Evolutionary conservation across 2,329 filamentous ascomycete species (phyloP), one percentile per base, ranked within the genome.

Genomic region (Phyllosticta ampelicida): DNA sequence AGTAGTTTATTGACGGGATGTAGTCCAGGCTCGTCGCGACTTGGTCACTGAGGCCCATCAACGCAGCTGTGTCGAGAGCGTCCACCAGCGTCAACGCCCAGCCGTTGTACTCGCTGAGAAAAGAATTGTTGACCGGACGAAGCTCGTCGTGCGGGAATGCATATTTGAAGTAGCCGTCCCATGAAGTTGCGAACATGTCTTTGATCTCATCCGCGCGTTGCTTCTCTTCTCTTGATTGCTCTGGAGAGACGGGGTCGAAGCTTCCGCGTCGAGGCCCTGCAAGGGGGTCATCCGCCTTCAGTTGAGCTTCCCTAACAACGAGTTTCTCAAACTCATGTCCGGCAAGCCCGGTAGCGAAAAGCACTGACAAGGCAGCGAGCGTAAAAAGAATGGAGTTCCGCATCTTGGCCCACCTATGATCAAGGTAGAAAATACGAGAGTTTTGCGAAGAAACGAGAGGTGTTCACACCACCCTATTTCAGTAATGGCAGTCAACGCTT

Each of bases 71-170:
- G 60, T 82, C 86, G 53, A 95, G 76, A 1, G 88, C 87, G 69
- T 95, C 90, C 13, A 94, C 80, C 0, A 89, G 87, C 44, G 85
- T 90, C 29, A 89, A 88, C 21, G 89, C 90, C 90, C 90, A 95
- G 55, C 84, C 86, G 66, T 91, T 91, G 62, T 87, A 80, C 56
- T 88, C 87, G 69, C 95, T 84, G 23, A 77, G 76, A 60, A 74
- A 86, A 0, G 72, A 72, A 63, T 89, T 88, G 48, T 78, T 80
- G 11, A 87, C 76, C 0, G 90, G 89, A 61, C 76, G 77, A 10
- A 95, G 74, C 51, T 89, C 87, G 69, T 95, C 89, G 63, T 88
- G 82, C 1, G 86, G 87, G 61, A 87, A 91, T 0, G 88, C 88
- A 71, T 87, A 82, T 71, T 82, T 74, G 65, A 82, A 80, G 69